phyloP scores from a whole-genome alignment of 805 yeast genomes.

The Vanderwaltozyma yarrowii region DNA sequence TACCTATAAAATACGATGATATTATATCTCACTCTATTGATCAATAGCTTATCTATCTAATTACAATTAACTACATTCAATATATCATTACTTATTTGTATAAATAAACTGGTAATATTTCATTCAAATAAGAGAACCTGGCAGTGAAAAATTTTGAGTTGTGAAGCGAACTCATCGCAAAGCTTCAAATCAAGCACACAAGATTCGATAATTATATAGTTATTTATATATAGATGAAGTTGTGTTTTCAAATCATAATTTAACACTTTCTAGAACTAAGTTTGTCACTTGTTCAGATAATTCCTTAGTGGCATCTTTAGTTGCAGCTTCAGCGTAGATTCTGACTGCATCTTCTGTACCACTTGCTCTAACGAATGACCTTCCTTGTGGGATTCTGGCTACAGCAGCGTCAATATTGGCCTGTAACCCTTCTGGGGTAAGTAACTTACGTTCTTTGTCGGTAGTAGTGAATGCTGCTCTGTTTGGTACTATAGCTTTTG shows the following conservation, averaged over 20 bases:
- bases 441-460: slow-evolving; percentile 78
- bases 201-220: neutral
- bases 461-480: slow-evolving; percentile 72
- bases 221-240: no score
- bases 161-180: neutral
- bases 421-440: slow-evolving; percentile 73
- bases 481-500: slow-evolving; percentile 76
- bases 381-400: slow-evolving; percentile 43
- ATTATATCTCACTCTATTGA: no score
- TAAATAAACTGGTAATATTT: no score
- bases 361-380: slow-evolving; percentile 92
- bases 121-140: no score
- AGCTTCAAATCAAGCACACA: no score
- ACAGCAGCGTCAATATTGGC: slow-evolving; percentile 57
- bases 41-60: no score
- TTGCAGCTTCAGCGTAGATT: slow-evolving; percentile 82
- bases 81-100: no score
- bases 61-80: no score
- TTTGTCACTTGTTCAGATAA: slow-evolving; percentile 34
- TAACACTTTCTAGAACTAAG: slow-evolving; percentile 20
- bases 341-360: slow-evolving; percentile 98
- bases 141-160: no score
- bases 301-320: slow-evolving; percentile 36
- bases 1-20: no score
- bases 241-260: neutral